These are phyloP conservation scores for Boletus subcaerulescens DNA, from an alignment of 768 basidiomycete genomes.

Conservation along the genomic window DNA sequence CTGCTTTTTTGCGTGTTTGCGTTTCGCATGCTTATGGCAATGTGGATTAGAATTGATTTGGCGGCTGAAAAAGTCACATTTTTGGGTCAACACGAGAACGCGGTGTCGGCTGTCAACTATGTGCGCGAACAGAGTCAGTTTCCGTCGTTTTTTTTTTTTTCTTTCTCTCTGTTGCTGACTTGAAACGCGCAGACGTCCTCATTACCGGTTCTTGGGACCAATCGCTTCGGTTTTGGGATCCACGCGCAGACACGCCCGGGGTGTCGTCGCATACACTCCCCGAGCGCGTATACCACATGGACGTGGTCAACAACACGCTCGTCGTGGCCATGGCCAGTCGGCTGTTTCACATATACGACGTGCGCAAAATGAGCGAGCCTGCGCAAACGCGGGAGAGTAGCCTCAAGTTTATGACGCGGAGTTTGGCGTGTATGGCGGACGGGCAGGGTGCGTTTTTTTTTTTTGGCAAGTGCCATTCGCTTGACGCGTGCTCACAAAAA, in stretches of 20 bases:
- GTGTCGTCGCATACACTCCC: conserved; percentile 64
- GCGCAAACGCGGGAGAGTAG: conserved; percentile 87
- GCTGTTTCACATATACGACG: conserved; percentile 85
- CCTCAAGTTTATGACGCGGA: conserved; percentile 92
- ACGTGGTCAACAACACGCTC: conserved; percentile 71
- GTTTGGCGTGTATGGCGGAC: conserved; percentile 88
- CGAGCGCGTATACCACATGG: conserved; percentile 83
- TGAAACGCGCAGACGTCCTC: conserved; percentile 50
- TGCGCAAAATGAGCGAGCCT: conserved; percentile 72
- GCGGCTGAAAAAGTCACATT: conserved; percentile 65
- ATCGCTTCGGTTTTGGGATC: conserved; percentile 85
- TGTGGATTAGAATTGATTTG: conserved; percentile 58
- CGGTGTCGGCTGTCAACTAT: conserved; percentile 76
- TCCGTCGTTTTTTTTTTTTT: neutral
- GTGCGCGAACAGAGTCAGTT: conserved; percentile 51
- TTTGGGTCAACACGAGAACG: conserved; percentile 78
- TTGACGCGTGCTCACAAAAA: too few species aligned
- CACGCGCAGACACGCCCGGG: conserved; percentile 55
- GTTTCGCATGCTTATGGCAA: too few species aligned
- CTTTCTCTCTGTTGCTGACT: neutral
- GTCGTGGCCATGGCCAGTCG: conserved; percentile 94
- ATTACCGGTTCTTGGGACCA: conserved; percentile 93
- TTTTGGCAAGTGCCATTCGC: too few species aligned
- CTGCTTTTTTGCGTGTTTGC: too few species aligned
- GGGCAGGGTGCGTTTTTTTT: conserved; percentile 64